Percentiles rank a stretch among this genome's conserved stretches.
Evolutionary conservation across 2,329 filamentous ascomycete species (phyloP).

Genomic region (Epichloe aotearoae): DNA sequence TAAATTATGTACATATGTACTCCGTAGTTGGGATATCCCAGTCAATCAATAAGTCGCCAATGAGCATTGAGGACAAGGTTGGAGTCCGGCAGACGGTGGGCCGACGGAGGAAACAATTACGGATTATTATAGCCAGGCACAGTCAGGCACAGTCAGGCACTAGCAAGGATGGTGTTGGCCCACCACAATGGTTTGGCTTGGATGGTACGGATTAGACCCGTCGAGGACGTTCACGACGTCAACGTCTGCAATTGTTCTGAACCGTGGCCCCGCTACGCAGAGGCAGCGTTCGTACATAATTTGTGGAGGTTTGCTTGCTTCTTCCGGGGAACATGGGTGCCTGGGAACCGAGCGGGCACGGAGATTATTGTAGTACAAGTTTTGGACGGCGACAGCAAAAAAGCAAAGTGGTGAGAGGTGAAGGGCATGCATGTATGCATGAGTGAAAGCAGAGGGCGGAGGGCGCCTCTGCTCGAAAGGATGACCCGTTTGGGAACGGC

Average conservation of each 20-base stretch:
- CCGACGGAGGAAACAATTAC: neutral
- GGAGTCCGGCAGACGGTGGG: neutral
- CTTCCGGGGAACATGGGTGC: conserved; percentile 2
- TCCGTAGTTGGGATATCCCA: too few relatives aligned
- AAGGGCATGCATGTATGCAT: neutral
- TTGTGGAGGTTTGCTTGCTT: too few relatives aligned
- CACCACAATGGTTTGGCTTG: neutral
- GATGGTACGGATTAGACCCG: too few relatives aligned
- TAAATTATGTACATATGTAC: too few relatives aligned
- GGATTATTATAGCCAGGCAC: neutral
- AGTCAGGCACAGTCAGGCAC: too few relatives aligned
- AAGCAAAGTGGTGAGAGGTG: neutral
- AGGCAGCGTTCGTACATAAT: too few relatives aligned
- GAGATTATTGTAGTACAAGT: too few relatives aligned
- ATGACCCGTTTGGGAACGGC: neutral
- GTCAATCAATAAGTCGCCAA: too few relatives aligned
- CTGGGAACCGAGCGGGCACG: neutral
- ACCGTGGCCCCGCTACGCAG: too few relatives aligned
- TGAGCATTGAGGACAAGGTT: neutral
- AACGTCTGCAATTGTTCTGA: too few relatives aligned
- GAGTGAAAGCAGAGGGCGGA: neutral
- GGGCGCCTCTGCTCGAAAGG: neutral
- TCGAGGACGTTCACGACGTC: too few relatives aligned
- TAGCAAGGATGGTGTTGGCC: neutral
- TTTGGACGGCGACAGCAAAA: neutral